phyloP scores from a whole-genome alignment of 1,284 basidiomycete species.

The Ganoderma lucidum region DNA sequence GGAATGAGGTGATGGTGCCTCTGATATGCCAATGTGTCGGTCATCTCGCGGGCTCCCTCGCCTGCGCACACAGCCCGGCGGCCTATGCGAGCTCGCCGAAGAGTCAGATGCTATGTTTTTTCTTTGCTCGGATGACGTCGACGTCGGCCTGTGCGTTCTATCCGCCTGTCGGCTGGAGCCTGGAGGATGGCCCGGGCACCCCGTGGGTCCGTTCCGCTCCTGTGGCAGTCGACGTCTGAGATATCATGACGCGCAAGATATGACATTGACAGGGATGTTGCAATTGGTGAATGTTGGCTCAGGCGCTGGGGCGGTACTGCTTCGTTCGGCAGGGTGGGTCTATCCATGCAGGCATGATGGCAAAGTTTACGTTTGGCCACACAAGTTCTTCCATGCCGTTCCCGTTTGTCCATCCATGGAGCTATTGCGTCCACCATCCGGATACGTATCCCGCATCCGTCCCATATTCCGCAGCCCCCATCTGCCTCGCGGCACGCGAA shows the following conservation, averaged over 20 bases:
- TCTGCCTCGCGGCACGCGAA: conserved; percentile 12
- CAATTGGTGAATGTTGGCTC: neutral
- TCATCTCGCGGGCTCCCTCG: neutral
- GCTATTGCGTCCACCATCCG: neutral
- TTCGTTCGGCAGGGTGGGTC: neutral
- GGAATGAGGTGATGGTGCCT: conserved; percentile 3
- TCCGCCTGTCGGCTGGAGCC: conserved; percentile 2
- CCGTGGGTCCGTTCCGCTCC: neutral
- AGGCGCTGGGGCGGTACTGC: neutral
- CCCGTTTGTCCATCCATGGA: neutral
- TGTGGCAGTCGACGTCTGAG: no score
- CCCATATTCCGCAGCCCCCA: conserved; percentile 1
- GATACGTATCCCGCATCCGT: neutral
- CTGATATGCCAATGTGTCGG: conserved; percentile 1
- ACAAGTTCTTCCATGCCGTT: neutral
- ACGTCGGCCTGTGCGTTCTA: neutral
- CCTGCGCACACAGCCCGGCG: conserved; percentile 14
- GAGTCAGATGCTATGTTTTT: neutral
- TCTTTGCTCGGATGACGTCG: neutral
- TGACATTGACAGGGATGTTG: neutral
- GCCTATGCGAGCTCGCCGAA: neutral
- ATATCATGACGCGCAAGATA: neutral
- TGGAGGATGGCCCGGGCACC: conserved; percentile 4
- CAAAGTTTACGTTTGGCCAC: conserved; percentile 2
- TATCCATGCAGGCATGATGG: conserved; percentile 1